phyloP scores from a whole-genome alignment of 495 filamentous ascomycete species.

The Terfezia claveryi region DNA sequence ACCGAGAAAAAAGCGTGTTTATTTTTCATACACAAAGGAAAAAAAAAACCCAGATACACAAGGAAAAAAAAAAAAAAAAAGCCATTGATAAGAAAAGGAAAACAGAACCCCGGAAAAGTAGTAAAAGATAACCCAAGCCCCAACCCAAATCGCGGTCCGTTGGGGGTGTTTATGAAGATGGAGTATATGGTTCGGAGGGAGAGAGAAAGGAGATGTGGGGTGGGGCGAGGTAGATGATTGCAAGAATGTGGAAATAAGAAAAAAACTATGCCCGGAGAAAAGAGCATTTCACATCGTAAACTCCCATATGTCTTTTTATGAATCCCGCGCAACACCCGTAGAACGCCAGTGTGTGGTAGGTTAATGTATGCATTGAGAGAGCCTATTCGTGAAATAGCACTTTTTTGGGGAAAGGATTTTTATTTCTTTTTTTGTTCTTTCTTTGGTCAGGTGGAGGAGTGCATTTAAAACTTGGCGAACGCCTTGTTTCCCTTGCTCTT shows the following conservation, averaged over 20 bases:
- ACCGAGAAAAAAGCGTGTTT: too few relatives aligned
- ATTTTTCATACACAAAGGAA: background rate
- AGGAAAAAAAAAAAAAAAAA: background rate
- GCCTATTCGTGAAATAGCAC: too few relatives aligned
- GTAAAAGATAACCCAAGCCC: background rate
- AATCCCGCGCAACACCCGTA: too few relatives aligned
- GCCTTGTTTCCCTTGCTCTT: slow-evolving; percentile 93
- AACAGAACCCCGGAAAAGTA: background rate
- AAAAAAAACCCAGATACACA: background rate
- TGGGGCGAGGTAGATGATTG: background rate
- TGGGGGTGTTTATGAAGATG: too few relatives aligned
- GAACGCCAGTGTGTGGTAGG: too few relatives aligned
- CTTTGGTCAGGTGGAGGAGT: background rate
- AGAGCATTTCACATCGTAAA: too few relatives aligned
- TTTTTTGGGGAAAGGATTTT: background rate
- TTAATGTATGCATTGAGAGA: too few relatives aligned
- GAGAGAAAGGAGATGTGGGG: too few relatives aligned
- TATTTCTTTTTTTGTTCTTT: background rate
- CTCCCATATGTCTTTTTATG: too few relatives aligned
- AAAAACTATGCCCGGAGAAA: too few relatives aligned
- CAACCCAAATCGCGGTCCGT: too few relatives aligned
- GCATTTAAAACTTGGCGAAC: slow-evolving; percentile 85
- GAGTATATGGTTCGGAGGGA: too few relatives aligned
- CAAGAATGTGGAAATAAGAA: background rate
- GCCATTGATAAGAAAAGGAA: background rate